Percentiles rank a stretch among this genome's conserved stretches.
phyloP scores from a whole-genome alignment of 768 basidiomycete genomes.

The Naganishia kalamii region DNA sequence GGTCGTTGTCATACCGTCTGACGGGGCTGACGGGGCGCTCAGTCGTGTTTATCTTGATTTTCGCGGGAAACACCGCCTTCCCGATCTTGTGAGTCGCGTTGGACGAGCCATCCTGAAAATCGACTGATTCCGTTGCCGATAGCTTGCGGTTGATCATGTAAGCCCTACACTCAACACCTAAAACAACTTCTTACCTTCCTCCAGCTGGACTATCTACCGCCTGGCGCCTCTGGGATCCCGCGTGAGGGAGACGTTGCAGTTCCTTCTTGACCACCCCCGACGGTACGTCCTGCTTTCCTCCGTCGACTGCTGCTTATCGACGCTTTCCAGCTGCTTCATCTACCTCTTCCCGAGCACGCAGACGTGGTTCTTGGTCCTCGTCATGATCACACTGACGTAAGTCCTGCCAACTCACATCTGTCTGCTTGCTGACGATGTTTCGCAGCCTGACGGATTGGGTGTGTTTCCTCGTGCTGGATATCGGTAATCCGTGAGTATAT shows the following conservation, averaged over 20 bases:
- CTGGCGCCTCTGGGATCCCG: slow-evolving; percentile 58
- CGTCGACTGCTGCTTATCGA: too few species aligned
- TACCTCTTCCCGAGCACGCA: slow-evolving; percentile 89
- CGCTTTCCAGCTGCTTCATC: slow-evolving; percentile 63
- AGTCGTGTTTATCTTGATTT: slow-evolving; percentile 62
- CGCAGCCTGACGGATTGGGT: slow-evolving; percentile 75
- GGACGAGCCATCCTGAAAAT: neutral
- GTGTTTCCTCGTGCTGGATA: slow-evolving; percentile 79
- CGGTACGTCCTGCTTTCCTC: too few species aligned
- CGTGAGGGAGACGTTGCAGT: slow-evolving; percentile 71
- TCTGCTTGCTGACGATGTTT: slow-evolving; percentile 8
- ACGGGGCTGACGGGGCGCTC: neutral
- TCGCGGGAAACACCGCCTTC: slow-evolving; percentile 89
- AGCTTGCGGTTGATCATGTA: slow-evolving; percentile 80
- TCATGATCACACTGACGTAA: slow-evolving; percentile 67
- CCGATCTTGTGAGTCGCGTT: slow-evolving; percentile 68
- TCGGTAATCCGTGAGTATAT: slow-evolving; percentile 50
- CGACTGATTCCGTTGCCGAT: neutral
- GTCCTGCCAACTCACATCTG: slow-evolving; percentile 30
- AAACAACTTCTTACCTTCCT: slow-evolving; percentile 17
- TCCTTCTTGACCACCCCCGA: slow-evolving; percentile 89
- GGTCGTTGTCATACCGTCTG: neutral
- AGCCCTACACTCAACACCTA: slow-evolving; percentile 38
- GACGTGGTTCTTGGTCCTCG: slow-evolving; percentile 76
- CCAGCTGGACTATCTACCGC: slow-evolving; percentile 69